Evolutionary conservation across 2,329 filamentous ascomycete genomes (phyloP), one percentile per base, ranked within the genome.

Genomic region (Calonectria hawksworthii): DNA sequence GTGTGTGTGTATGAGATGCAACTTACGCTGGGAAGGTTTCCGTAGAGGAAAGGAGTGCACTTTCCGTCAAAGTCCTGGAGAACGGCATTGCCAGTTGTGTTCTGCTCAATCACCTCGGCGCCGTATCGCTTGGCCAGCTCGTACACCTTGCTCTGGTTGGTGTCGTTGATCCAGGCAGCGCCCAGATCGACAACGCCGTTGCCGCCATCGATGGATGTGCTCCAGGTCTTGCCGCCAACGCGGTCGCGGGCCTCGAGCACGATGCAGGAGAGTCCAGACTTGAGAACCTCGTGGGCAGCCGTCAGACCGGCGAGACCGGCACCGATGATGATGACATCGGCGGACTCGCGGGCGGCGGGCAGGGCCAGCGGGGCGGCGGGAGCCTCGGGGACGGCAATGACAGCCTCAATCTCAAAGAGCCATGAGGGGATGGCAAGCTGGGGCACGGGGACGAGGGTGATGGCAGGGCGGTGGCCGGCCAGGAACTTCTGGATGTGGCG

Each of bases 121-220:
- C 85, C 84, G 67, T 86, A 88, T 32, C 80, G 75, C 63, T 84
- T 78, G 0, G 85, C 85, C 21, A 90, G 77, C 0, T 77, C 83
- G 74, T 82, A 87, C 70, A 91, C 86, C 32, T 82, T 83, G 51
- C 75, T 82, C 77, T 92, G 90, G 74, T 86, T 90, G 3, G 83
- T 87, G 67, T 91, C 88, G 75, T 92, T 92, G 78, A 92, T 88
- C 91, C 90, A 92, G 0, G 89, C 89, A 0, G 89, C 91, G 4
- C 90, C 90, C 0, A 91, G 78, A 34, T 92, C 91, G 21, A 88
- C 83, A 0, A 83, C 72, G 0, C 86, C 86, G 4, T 78, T 80
- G 54, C 79, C 84, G 50, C 79, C 65, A 0, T 81, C 75, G 4
- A 82, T 73, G 2, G 81, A 77, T 16, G 80, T 67, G 13, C 85